Base-by-base conservation (phyloP, 2,329 filamentous ascomycete species). In the Lachnellula arida region DNA sequence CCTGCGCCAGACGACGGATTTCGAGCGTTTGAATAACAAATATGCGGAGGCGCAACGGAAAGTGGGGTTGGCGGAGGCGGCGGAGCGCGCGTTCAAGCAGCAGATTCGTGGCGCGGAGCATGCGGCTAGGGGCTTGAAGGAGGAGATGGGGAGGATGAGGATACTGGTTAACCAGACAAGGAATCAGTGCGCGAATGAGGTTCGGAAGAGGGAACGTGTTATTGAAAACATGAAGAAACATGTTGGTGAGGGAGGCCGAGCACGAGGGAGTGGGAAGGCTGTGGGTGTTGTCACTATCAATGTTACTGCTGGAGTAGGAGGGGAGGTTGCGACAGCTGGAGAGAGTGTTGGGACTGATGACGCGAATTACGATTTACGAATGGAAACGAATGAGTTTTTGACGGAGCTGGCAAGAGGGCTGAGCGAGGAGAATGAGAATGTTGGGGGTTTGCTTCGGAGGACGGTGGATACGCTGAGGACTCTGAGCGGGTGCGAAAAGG, bases 361-460 rank as follows among this genome's bases (percentile, higher is more conserved):
- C 75, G 70, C 82, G 73, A 58, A 79, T 72, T 82, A 93, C 71
- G 88, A 84, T 64, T 74, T 97, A 58, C 86, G 86, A 65, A 84
- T 87, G 69, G 94, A 97, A 73, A 96, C 93, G 5, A 96, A 93
- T 48, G 86, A 91, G 49, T 97, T 97, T 68, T 76, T 99, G 55
- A 94, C 92, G 0, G 86, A 89, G 67, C 75, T 96, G 56, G 92
- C 90, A 32, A 88, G 89, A 69, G 85, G 84, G 40, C 75, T 97
- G 56, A 94, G 91, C 67, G 90, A 96, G 63, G 94, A 99, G 71
- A 99, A 99, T 66, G 92, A 97, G 68, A 81, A 82, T 5, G 74
- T 97, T 12, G 83, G 95, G 39, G 77, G 76, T 1, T 77, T 97
- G 32, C 80, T 96, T 50, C 78, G 85, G 51, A 83, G 81, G 50